Evolutionary conservation across 768 basidiomycete species (phyloP).

Genomic region (Lentinula edodes): DNA sequence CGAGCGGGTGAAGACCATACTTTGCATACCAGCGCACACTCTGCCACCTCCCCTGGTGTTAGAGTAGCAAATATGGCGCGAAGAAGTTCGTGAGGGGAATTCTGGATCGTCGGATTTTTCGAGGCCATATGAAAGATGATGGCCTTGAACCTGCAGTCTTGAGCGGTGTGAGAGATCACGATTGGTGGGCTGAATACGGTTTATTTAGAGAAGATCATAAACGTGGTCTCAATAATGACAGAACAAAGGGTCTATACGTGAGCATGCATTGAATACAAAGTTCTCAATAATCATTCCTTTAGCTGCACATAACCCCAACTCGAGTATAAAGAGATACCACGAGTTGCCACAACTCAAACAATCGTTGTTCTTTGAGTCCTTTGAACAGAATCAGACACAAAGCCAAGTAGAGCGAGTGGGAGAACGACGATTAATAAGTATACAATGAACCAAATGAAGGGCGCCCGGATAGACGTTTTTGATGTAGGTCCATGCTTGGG

Average conservation of each 20-base stretch:
- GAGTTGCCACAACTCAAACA: no score
- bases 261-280: neutral
- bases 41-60: neutral
- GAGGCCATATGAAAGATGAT: neutral
- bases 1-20: neutral
- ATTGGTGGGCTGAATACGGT: conserved; percentile 3
- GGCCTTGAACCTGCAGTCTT: neutral
- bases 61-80: neutral
- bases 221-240: conserved; percentile 4
- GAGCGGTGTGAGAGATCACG: conserved; percentile 1
- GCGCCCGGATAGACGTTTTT: neutral
- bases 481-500: neutral
- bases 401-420: neutral
- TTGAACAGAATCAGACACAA: no score
- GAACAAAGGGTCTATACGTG: conserved; percentile 1
- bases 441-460: neutral
- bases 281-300: neutral
- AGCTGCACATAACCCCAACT: neutral
- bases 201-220: conserved; percentile 4
- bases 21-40: conserved; percentile 1
- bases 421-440: neutral
- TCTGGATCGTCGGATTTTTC: conserved; percentile 1
- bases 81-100: neutral
- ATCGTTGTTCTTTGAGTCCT: no score
- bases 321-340: neutral